Conservation (phyloP, 768 basidiomycete genomes). For the Termitomyces sp. region DNA sequence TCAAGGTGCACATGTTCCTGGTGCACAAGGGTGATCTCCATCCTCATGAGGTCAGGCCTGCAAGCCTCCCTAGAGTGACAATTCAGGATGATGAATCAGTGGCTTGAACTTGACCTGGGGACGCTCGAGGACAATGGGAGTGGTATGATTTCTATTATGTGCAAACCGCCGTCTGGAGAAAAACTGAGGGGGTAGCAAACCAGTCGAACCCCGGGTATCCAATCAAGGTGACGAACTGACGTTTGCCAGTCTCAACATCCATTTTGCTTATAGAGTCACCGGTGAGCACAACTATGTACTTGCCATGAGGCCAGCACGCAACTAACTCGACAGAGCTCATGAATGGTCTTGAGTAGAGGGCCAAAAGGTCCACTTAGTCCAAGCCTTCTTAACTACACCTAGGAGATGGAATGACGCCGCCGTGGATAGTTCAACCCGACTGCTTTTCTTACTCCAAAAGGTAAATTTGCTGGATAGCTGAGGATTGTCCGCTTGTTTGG, state of each 20-base stretch:
- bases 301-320: not conserved
- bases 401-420: not conserved
- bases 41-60: no score
- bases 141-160: not conserved
- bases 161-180: not conserved
- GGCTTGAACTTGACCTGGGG: not conserved
- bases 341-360: not conserved
- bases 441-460: not conserved
- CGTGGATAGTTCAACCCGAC: not conserved
- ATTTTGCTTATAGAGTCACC: not conserved
- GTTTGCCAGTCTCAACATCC: not conserved
- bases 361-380: not conserved
- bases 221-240: not conserved
- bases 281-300: not conserved
- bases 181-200: not conserved
- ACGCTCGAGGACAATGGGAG: not conserved
- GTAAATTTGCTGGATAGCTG: not conserved
- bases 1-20: no score
- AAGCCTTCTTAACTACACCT: not conserved
- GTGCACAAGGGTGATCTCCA: no score
- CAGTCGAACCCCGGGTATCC: not conserved
- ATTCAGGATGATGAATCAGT: no score
- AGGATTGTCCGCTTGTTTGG: not conserved
- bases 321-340: not conserved
- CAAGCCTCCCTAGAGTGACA: no score